Evolutionary conservation across 257 asterid species (phyloP), one percentile per base, ranked within the genome.

Genomic region (Plectranthus barbatus): DNA sequence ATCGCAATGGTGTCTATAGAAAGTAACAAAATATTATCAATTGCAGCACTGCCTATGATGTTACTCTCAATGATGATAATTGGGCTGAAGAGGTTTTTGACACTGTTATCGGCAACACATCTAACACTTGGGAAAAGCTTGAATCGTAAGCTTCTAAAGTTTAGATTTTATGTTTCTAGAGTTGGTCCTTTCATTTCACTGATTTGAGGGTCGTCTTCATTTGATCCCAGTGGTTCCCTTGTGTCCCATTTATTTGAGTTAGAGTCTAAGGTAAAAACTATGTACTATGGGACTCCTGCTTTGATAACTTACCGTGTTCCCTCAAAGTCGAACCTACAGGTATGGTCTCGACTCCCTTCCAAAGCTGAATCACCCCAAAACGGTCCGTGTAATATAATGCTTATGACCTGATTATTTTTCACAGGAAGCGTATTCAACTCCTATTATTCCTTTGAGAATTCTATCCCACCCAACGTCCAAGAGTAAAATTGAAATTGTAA

Each of bases 381-480:
- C 19, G 49, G 31, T 65, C 11, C 21, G 1, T 9, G 13, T 67
- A 9, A 12, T n/a, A 9, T 37, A 17, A 8, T 70, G 31, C 31
- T 5, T 26, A 26, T 26, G 31, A 26, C 31, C 2, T 26, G 31
- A 26, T 26, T 66, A 9, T 34, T 45, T 9, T 69, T 62, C 74
- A 37, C 83, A 87, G 93, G 85, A 79, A 72, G 88, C 84, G 1
- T 81, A 82, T 74, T 83, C 95, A 15, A 81, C 88, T 44, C 90
- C 95, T 9, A 62, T 81, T 76, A 37, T 77, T 67, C 83, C 88
- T 1, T 29, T 84, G 66, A 74, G 69, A 26, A 26, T 26, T 26
- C 31, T 26, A 5, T 26, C 31, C 31, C 3, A 26, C 31, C 31
- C 31, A 26, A 5, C 31, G 31, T 26, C 31, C 31, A 26, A 26